phyloP scores from a whole-genome alignment of 352 stramenopile genomes.

The Phytopythium helicoides region DNA sequence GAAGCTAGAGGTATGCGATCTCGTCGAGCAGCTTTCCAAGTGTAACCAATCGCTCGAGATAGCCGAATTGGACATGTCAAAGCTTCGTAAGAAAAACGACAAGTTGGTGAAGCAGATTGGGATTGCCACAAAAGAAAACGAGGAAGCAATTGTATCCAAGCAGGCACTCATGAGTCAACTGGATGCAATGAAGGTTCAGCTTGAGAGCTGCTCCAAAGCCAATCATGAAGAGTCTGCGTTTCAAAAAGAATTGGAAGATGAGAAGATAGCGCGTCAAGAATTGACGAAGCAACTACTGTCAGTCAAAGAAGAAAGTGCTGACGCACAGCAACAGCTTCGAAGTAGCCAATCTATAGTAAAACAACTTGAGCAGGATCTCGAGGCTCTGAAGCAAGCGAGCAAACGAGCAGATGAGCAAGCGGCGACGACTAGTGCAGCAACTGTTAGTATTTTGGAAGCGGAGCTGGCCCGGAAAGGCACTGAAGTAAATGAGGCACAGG shows the following conservation, averaged over 20 bases:
- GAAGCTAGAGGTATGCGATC: constrained; percentile 14
- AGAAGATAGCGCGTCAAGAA: constrained; percentile 15
- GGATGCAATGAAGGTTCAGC: constrained; percentile 11
- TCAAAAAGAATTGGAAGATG: constrained; percentile 3
- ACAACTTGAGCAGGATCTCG: constrained; percentile 33
- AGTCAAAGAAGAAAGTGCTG: constrained; percentile 17
- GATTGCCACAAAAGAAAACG: constrained; percentile 19
- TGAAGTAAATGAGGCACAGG: constrained; percentile 18
- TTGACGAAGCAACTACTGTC: constrained; percentile 22
- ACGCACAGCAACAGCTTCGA: constrained; percentile 24
- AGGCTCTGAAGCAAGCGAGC: constrained; percentile 15
- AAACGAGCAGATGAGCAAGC: constrained; percentile 19
- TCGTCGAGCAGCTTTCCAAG: constrained; percentile 23
- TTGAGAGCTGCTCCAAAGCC: constrained; percentile 15
- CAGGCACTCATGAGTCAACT: constrained; percentile 36
- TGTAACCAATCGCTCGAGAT: constrained; percentile 19
- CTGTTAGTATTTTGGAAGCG: constrained; percentile 15
- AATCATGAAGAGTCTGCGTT: constrained; percentile 12
- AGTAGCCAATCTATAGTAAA: constrained; percentile 20
- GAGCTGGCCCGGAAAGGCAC: constrained; percentile 21
- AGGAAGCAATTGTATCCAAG: constrained; percentile 21
- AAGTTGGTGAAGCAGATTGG: constrained; percentile 20
- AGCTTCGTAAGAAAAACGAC: constrained; percentile 18
- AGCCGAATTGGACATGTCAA: constrained; percentile 13
- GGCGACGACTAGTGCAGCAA: constrained; percentile 14